Conservation (phyloP, 192 early-diverging fungal genomes). For the Podila epigama region DNA sequence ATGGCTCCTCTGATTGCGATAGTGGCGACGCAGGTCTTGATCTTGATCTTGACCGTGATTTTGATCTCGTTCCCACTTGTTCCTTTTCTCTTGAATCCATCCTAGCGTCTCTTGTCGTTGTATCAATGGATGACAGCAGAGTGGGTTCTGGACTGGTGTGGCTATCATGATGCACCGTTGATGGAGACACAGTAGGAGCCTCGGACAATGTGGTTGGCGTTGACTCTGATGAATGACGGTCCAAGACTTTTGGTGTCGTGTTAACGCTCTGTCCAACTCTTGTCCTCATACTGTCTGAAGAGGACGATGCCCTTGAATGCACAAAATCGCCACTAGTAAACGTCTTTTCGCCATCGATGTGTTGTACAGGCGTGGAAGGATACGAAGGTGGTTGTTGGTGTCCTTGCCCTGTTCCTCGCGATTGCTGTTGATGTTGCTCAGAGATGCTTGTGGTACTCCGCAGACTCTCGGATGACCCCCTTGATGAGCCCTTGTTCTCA, state of each 20-base stretch:
- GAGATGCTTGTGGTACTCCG: conserved; percentile 31
- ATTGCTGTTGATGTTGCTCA: neutral
- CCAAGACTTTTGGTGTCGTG: neutral
- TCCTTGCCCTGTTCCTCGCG: neutral
- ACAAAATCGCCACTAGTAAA: neutral
- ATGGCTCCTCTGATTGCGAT: neutral
- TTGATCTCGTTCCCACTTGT: too few species aligned
- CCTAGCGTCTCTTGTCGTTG: neutral
- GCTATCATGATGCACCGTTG: neutral
- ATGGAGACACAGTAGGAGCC: too few species aligned
- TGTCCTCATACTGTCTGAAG: neutral
- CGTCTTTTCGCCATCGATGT: neutral
- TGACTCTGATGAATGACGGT: too few species aligned
- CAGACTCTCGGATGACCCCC: conserved; percentile 37
- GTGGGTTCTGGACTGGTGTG: neutral
- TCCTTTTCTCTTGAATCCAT: neutral
- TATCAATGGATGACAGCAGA: neutral
- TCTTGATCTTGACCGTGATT: too few species aligned
- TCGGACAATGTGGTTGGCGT: too few species aligned
- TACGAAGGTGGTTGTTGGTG: too few species aligned
- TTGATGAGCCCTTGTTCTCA: neutral
- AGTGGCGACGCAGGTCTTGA: neutral
- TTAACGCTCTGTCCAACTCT: neutral
- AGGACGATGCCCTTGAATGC: conserved; percentile 1
- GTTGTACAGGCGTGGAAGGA: neutral